phyloP scores from a whole-genome alignment of 2,329 filamentous ascomycete species.

The Colletotrichum cereale region DNA sequence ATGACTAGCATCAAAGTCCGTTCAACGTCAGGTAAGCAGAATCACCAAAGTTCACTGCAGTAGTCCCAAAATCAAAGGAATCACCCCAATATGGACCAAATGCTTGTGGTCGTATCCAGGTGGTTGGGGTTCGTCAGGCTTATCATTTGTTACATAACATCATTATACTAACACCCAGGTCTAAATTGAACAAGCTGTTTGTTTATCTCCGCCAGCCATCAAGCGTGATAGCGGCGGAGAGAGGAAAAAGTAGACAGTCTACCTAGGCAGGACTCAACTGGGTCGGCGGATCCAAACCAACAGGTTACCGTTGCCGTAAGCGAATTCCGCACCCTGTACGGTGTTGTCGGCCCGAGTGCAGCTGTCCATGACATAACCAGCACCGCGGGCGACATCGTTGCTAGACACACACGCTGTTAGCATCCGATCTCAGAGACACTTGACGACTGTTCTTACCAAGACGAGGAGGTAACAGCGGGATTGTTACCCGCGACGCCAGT shows the following conservation, averaged over 20 bases:
- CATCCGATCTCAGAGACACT: neutral
- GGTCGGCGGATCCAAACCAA: conserved; percentile 15
- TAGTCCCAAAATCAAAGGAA: no score
- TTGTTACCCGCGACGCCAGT: neutral
- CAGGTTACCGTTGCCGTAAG: conserved; percentile 24
- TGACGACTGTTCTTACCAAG: conserved; percentile 17
- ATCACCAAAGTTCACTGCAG: no score
- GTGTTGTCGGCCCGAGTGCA: conserved; percentile 39
- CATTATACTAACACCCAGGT: neutral
- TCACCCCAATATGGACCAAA: no score
- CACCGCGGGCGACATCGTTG: conserved; percentile 38
- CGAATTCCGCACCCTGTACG: conserved; percentile 23
- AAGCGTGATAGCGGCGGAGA: neutral
- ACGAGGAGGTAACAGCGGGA: conserved; percentile 3
- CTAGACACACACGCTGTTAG: neutral
- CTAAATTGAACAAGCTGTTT: neutral
- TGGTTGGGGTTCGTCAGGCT: no score
- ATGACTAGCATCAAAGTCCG: no score
- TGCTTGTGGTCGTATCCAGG: no score
- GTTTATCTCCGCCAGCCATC: no score
- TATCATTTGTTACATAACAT: neutral
- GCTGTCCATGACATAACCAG: conserved; percentile 31
- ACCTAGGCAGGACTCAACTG: neutral
- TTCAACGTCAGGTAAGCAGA: no score
- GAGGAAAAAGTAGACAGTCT: neutral